A percentile compares a stretch with the other conserved stretches of the same genome.
phyloP scores from a whole-genome alignment of 352 stramenopile species.

The Pythium insidiosum region DNA sequence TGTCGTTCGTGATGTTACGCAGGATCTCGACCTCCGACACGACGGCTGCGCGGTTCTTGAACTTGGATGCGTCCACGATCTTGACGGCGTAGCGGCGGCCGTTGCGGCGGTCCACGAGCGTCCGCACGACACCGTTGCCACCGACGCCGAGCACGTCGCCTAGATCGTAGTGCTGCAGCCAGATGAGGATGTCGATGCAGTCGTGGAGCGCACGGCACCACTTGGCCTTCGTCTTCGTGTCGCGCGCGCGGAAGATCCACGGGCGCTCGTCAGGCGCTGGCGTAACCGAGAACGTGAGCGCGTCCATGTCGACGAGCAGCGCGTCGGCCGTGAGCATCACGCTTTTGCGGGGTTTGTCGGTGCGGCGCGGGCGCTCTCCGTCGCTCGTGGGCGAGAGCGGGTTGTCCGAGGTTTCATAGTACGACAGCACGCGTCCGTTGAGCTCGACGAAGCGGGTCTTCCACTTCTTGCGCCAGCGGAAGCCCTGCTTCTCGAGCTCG shows the following conservation, averaged over 20 bases:
- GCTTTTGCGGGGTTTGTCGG: constrained; percentile 24
- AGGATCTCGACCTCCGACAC: constrained; percentile 75
- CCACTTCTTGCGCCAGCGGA: constrained; percentile 75
- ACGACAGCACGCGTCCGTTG: constrained; percentile 61
- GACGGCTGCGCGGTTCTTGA: constrained; percentile 58
- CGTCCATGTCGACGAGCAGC: constrained; percentile 42
- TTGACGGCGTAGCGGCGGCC: constrained; percentile 60
- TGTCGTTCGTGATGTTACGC: constrained; percentile 75
- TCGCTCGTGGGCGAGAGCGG: constrained; percentile 9
- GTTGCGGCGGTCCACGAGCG: constrained; percentile 48
- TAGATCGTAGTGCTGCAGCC: constrained; percentile 64
- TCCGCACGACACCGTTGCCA: constrained; percentile 66
- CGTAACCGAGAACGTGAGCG: constrained; percentile 39
- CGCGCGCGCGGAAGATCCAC: constrained; percentile 48
- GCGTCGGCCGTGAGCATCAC: constrained; percentile 57
- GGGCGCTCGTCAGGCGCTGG: constrained; percentile 40
- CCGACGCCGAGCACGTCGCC: constrained; percentile 58
- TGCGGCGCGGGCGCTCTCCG: constrained; percentile 5
- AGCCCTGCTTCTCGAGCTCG: constrained; percentile 65
- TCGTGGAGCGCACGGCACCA: constrained; percentile 63
- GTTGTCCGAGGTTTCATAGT: too few relatives aligned
- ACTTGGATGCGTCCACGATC: constrained; percentile 70
- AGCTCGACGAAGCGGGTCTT: constrained; percentile 66
- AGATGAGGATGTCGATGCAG: constrained; percentile 72
- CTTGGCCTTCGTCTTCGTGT: constrained; percentile 39